Conservation (phyloP, 1,139 yeast genomes). For the Debaryomyces robertsiae region DNA sequence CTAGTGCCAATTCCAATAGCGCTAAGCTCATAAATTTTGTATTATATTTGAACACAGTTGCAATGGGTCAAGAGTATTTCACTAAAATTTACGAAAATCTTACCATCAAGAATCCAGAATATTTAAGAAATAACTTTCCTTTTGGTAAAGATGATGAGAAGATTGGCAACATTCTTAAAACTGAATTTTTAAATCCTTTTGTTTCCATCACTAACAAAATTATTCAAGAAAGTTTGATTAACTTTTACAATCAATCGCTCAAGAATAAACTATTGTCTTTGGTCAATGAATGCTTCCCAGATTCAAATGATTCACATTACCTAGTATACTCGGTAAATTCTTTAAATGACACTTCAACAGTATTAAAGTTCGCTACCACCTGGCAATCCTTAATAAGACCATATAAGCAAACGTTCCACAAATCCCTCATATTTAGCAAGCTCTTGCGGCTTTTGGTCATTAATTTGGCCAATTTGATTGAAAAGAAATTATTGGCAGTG, state of each 20-base stretch:
- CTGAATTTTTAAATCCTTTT: slow-evolving; percentile 44
- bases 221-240: slow-evolving; percentile 54
- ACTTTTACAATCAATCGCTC: slow-evolving; percentile 60
- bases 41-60: slow-evolving; percentile 62
- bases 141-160: slow-evolving; percentile 55
- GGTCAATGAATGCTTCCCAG: slow-evolving; percentile 58
- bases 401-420: slow-evolving; percentile 60
- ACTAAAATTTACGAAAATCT: slow-evolving; percentile 46
- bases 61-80: slow-evolving; percentile 59
- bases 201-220: slow-evolving; percentile 45
- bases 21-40: slow-evolving; percentile 50
- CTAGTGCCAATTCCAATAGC: slow-evolving; percentile 25
- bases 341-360: slow-evolving; percentile 33
- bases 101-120: slow-evolving; percentile 23
- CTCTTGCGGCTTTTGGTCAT: slow-evolving; percentile 57
- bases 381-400: slow-evolving; percentile 73
- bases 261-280: slow-evolving; percentile 50
- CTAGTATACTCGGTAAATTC: slow-evolving; percentile 32
- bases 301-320: slow-evolving; percentile 46
- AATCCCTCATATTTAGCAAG: slow-evolving; percentile 44
- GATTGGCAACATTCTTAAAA: slow-evolving; percentile 41
- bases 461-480: slow-evolving; percentile 55
- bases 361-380: slow-evolving; percentile 52
- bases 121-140: slow-evolving; percentile 50
- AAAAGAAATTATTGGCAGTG: slow-evolving; percentile 66